These are phyloP conservation scores for Fraxinus americana DNA, from an alignment of 257 asterid species.

Conservation along the genomic window DNA sequence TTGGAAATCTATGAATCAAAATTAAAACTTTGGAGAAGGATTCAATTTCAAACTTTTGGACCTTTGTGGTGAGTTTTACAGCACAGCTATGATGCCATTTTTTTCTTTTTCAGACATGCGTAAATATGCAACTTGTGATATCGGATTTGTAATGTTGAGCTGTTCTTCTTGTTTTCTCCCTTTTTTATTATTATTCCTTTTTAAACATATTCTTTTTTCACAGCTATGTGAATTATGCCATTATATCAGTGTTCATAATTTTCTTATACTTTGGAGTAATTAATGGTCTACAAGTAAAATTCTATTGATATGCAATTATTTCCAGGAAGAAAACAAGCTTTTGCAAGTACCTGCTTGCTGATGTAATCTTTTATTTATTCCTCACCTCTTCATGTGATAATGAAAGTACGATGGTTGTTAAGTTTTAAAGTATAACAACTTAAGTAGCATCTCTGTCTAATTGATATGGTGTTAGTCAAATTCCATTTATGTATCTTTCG, in stretches of 20 bases:
- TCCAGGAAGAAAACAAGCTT: not conserved
- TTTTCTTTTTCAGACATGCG: not conserved
- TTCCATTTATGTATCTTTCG: not conserved
- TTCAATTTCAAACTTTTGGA: not conserved
- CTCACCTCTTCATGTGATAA: not conserved
- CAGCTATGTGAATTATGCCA: not conserved
- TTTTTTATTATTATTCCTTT: not conserved
- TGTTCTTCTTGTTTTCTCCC: not conserved
- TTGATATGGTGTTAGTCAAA: slow-evolving; percentile 7
- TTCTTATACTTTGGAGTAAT: slow-evolving; percentile 2
- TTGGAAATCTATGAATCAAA: not conserved
- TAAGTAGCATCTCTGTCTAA: not conserved
- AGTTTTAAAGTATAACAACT: not conserved
- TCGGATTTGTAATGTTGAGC: not conserved
- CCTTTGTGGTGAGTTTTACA: slow-evolving; percentile 17
- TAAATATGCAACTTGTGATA: not conserved
- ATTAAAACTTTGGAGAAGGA: slow-evolving; percentile 14
- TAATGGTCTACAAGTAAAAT: not conserved
- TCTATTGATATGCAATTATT: slow-evolving; percentile 4
- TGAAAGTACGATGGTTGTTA: slow-evolving; percentile 1
- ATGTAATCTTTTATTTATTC: not conserved
- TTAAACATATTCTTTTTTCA: not conserved
- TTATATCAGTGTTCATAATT: not conserved
- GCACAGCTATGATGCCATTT: not conserved
- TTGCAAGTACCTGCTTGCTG: not conserved